phyloP scores from a whole-genome alignment of 1,284 basidiomycete species.

The Microbotryum saponariae region DNA sequence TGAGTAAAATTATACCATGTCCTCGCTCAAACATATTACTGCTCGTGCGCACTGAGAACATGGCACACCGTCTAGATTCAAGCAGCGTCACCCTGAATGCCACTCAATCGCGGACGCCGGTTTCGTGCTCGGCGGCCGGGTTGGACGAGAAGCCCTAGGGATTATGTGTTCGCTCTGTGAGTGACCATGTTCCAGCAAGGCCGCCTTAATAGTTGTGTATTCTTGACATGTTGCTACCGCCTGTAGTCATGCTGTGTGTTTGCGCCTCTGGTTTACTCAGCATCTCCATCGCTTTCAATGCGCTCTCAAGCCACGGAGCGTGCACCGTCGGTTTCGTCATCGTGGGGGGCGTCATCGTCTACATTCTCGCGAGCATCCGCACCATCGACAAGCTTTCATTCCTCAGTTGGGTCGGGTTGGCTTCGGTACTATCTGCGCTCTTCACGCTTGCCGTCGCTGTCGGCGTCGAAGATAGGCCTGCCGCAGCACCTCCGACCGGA shows the following conservation, averaged over 20 bases:
- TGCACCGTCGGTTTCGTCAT: constrained; percentile 34
- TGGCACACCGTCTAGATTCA: too few relatives aligned
- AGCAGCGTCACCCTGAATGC: too few relatives aligned
- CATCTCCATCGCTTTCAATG: constrained; percentile 43
- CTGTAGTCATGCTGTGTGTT: constrained; percentile 11
- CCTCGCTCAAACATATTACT: too few relatives aligned
- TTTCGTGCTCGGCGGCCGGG: too few relatives aligned
- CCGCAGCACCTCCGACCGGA: constrained; percentile 42
- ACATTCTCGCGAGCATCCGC: constrained; percentile 40
- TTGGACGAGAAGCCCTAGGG: too few relatives aligned
- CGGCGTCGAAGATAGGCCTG: constrained; percentile 46
- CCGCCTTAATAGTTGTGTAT: too few relatives aligned
- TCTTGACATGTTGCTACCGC: neutral
- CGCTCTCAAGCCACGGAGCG: constrained; percentile 34
- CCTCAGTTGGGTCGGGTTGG: constrained; percentile 42
- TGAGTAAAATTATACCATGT: too few relatives aligned
- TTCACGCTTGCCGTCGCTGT: constrained; percentile 47
- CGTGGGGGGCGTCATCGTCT: constrained; percentile 21
- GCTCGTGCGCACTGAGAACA: too few relatives aligned
- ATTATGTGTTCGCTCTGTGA: too few relatives aligned
- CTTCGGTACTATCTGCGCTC: constrained; percentile 33
- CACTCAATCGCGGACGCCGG: too few relatives aligned
- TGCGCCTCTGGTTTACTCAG: constrained; percentile 33
- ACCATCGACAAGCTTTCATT: constrained; percentile 41
- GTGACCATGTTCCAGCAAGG: too few relatives aligned